phyloP scores from a whole-genome alignment of 139 green algal species.

The Coccomyxa sp. region DNA sequence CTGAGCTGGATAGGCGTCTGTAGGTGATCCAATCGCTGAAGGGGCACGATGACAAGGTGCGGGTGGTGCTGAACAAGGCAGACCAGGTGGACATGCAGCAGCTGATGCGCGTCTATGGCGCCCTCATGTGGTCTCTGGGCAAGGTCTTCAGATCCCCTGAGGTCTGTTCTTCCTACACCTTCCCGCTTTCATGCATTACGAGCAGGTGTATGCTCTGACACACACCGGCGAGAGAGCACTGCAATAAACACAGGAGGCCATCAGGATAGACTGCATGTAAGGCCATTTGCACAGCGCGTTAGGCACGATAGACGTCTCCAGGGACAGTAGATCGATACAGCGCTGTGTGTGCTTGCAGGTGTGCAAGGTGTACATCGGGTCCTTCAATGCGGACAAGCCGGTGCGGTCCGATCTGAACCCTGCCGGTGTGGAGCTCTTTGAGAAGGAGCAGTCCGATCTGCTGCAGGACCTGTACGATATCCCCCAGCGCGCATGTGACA shows the following conservation, averaged over 20 bases:
- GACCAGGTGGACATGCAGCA: conserved; percentile 90
- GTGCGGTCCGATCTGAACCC: conserved; percentile 72
- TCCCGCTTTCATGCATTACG: no score
- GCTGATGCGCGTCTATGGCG: conserved; percentile 98
- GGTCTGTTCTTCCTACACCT: conserved; percentile 30
- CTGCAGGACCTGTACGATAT: conserved; percentile 91
- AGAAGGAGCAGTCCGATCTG: conserved; percentile 85
- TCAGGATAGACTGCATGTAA: no score
- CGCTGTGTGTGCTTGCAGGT: conserved; percentile 31
- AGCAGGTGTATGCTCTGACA: not conserved
- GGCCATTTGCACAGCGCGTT: no score
- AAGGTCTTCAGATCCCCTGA: conserved; percentile 94
- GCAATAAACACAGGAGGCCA: no score
- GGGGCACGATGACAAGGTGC: conserved; percentile 93
- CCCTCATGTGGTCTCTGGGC: conserved; percentile 97
- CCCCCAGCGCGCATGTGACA: conserved; percentile 68
- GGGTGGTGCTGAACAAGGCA: conserved; percentile 96
- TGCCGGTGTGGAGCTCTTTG: conserved; percentile 73
- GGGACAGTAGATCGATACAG: no score
- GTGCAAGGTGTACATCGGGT: conserved; percentile 90
- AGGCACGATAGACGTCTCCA: no score
- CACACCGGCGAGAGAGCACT: not conserved
- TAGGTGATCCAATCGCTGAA: conserved; percentile 72
- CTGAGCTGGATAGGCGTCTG: no score
- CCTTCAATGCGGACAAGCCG: conserved; percentile 66